Conservation (phyloP, 2,329 filamentous ascomycete genomes). For the Neodidymelliopsis sp. region DNA sequence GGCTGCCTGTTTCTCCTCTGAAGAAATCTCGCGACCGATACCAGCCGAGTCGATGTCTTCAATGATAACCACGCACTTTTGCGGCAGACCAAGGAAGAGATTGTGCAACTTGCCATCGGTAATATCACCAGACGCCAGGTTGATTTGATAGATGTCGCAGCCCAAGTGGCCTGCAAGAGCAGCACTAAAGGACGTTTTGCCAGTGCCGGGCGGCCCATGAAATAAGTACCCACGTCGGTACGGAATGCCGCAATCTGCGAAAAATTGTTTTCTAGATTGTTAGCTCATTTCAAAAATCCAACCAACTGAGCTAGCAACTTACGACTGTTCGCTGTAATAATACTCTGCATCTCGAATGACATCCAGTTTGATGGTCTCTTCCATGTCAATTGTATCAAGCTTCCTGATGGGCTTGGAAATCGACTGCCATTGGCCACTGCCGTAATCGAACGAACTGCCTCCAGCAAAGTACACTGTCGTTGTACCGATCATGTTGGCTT, state of each 20-base stretch:
- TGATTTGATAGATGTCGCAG: constrained; percentile 51
- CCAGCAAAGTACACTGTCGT: constrained; percentile 39
- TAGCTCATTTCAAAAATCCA: not conserved
- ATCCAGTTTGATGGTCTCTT: constrained; percentile 35
- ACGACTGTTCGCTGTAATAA: constrained; percentile 46
- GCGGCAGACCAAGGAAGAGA: constrained; percentile 45
- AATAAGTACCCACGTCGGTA: constrained; percentile 51
- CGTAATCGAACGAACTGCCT: constrained; percentile 10
- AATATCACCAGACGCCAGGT: constrained; percentile 39
- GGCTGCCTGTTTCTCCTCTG: not conserved
- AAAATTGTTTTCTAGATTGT: constrained; percentile 32
- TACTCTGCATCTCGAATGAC: constrained; percentile 47
- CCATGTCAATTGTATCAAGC: constrained; percentile 44
- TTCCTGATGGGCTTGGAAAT: constrained; percentile 36
- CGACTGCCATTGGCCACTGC: constrained; percentile 29
- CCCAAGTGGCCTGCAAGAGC: constrained; percentile 48
- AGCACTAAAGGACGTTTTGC: constrained; percentile 51
- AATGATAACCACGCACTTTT: constrained; percentile 51
- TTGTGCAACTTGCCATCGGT: constrained; percentile 41
- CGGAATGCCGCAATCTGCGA: constrained; percentile 45
- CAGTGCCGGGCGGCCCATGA: constrained; percentile 51
- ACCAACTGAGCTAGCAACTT: not conserved
- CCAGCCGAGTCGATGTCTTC: constrained; percentile 52
- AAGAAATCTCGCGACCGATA: constrained; percentile 31
- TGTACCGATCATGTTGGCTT: constrained; percentile 29